These are phyloP conservation scores for Wickerhamomyces mucosus DNA, from an alignment of 805 yeast species.

Conservation along the genomic window DNA sequence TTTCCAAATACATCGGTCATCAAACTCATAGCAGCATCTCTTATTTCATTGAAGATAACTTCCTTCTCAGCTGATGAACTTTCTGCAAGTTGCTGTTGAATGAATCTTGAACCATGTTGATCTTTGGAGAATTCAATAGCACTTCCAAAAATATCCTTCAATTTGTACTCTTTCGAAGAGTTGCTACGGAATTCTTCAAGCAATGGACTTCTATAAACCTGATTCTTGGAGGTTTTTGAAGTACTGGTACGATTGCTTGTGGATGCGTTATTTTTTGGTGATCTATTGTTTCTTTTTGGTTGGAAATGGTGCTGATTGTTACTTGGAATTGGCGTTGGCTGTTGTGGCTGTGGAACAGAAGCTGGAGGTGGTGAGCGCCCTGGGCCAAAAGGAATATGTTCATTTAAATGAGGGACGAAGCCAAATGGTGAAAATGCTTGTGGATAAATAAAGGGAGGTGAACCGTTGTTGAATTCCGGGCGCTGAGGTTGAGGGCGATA, in stretches of 20 bases:
- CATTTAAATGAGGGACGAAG: slow-evolving; percentile 14
- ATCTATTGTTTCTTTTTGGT: slow-evolving; percentile 12
- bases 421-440: slow-evolving; percentile 21
- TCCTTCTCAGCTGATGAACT: slow-evolving; percentile 55
- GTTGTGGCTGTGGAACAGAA: slow-evolving; percentile 4
- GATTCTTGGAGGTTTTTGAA: slow-evolving; percentile 23
- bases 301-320: neutral
- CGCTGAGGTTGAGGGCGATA: slow-evolving; percentile 14
- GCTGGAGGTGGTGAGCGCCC: slow-evolving; percentile 6
- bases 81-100: slow-evolving; percentile 73
- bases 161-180: slow-evolving; percentile 45
- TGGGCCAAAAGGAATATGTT: slow-evolving; percentile 2
- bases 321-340: slow-evolving; percentile 1
- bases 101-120: slow-evolving; percentile 95
- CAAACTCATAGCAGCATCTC: slow-evolving; percentile 62
- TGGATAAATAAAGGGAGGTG: slow-evolving; percentile 19
- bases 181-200: slow-evolving; percentile 78
- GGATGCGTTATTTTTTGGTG: slow-evolving; percentile 18
- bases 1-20: slow-evolving; percentile 98
- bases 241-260: slow-evolving; percentile 11
- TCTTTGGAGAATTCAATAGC: slow-evolving; percentile 89
- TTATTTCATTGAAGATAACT: slow-evolving; percentile 73
- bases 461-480: slow-evolving; percentile 7
- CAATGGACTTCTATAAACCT: slow-evolving; percentile 65
- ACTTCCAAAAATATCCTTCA: slow-evolving; percentile 75